A percentile compares a stretch with the other conserved stretches of the same genome.
These are phyloP conservation scores for Dryas drummondii DNA, from an alignment of 306 rosid genomes.

Conservation along the genomic window DNA sequence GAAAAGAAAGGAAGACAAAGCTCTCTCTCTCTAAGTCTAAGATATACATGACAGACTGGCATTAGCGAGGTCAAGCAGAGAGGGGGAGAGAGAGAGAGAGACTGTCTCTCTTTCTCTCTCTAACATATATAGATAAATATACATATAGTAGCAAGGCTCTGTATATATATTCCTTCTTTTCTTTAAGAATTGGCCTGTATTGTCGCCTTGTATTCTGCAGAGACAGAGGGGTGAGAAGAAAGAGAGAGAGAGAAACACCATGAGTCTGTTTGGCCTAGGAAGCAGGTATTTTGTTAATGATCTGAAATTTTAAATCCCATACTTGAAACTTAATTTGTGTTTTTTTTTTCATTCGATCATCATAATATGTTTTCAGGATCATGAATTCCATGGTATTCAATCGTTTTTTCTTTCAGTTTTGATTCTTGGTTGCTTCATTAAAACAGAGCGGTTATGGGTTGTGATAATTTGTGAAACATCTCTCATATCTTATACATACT, in stretches of 20 bases:
- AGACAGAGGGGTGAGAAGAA: slow-evolving; percentile 30
- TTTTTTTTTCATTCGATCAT: not conserved
- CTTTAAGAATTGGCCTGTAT: slow-evolving; percentile 25
- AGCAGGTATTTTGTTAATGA: slow-evolving; percentile 48
- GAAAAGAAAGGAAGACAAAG: slow-evolving; percentile 36
- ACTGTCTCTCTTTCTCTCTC: slow-evolving; percentile 24
- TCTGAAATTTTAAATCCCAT: not conserved
- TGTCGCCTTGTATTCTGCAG: slow-evolving; percentile 43
- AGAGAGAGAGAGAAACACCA: slow-evolving; percentile 41
- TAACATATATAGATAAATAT: slow-evolving; percentile 12
- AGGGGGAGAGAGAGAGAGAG: slow-evolving; percentile 17
- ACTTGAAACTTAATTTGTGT: not conserved
- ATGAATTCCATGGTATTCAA: not conserved
- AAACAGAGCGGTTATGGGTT: slow-evolving; percentile 1
- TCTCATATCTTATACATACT: not conserved
- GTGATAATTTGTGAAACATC: not conserved
- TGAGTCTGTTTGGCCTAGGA: slow-evolving; percentile 97
- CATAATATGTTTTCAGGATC: not conserved
- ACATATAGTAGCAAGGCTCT: not conserved
- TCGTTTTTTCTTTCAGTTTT: not conserved
- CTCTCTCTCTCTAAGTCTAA: slow-evolving; percentile 11
- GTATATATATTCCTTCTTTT: slow-evolving; percentile 10
- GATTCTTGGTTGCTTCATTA: not conserved
- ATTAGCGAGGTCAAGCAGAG: slow-evolving; percentile 33
- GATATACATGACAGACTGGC: slow-evolving; percentile 60